A percentile compares a stretch with the other conserved stretches of the same genome.
Conservation (phyloP, 768 basidiomycete genomes). For the Mycena filopes region DNA sequence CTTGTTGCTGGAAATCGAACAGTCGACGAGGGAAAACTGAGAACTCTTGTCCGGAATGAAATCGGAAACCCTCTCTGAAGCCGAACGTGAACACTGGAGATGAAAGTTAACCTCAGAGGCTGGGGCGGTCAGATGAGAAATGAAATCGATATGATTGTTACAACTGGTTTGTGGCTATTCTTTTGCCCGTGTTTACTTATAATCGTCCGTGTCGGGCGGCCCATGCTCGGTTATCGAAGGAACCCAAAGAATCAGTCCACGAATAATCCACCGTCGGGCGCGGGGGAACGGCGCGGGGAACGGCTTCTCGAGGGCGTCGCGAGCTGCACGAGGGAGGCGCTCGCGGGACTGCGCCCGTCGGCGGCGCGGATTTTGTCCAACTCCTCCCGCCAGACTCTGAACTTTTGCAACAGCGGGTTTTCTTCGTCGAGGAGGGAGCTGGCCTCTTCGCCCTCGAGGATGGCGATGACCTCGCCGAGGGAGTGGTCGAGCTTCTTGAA, state of each 20-base stretch:
- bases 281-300: slow-evolving; percentile 22
- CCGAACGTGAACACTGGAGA: background rate
- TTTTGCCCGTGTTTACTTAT: slow-evolving; percentile 13
- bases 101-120: slow-evolving; percentile 1
- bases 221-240: background rate
- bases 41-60: no score
- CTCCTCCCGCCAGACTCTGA: slow-evolving; percentile 55
- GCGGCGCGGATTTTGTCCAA: slow-evolving; percentile 45
- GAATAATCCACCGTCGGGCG: slow-evolving; percentile 29
- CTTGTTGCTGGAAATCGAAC: no score
- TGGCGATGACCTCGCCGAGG: slow-evolving; percentile 53
- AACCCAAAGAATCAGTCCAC: slow-evolving; percentile 31
- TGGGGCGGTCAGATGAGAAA: slow-evolving; percentile 4
- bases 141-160: slow-evolving; percentile 9
- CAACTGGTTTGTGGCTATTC: slow-evolving; percentile 4
- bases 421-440: slow-evolving; percentile 47
- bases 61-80: no score
- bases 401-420: slow-evolving; percentile 50
- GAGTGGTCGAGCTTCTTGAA: slow-evolving; percentile 57
- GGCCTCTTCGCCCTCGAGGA: slow-evolving; percentile 56
- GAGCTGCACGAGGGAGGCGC: slow-evolving; percentile 47
- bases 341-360: slow-evolving; percentile 25
- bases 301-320: slow-evolving; percentile 46
- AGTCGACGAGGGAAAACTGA: no score
- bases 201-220: slow-evolving; percentile 3